Base-by-base conservation (phyloP, 2,329 filamentous ascomycete species). In the Fusarium abutilonis region DNA sequence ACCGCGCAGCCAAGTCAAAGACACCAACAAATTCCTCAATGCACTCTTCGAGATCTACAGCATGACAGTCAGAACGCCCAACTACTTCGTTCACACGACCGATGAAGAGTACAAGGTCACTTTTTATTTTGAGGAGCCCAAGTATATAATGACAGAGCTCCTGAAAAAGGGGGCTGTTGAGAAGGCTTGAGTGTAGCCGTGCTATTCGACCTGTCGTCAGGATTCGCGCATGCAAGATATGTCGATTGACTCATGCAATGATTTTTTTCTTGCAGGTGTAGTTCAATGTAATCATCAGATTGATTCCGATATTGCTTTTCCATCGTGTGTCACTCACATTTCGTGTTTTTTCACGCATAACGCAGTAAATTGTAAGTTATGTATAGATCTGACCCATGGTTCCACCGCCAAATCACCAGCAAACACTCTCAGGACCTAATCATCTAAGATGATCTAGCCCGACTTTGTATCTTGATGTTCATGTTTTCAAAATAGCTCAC, bases 401-500 rank as follows among this genome's bases (percentile, higher is more conserved):
- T n/a, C n/a, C n/a, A n/a, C n/a, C n/a, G n/a, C 21, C 21, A 23
- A 23, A 6, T 23, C 4, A 23, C 21, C 21, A 23, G 4, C 21
- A 23, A 23, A 6, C n/a, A n/a, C n/a, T n/a, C n/a, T n/a, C 13
- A 6, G 17, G 2, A 10, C 7, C 2, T 0, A 10, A 32, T 14
- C 5, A 32, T 8, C 3, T 2, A 2, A 39, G 17, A 21, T 23
- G 48, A 32, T 36, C 42, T 3, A 11, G 54, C 42, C 4, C 62
- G 52, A n/a, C 29, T 39, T 4, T 61, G 54, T 2, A 64, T 63
- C 10, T 8, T 66, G 0, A 65, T 52, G 13, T 40, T 45, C 63
- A 65, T 60, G 4, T 63, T 39, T 32, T 66, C 58, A 21, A 66
- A 65, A 39, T 66, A 66, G 9, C 62, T 66, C 35, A 65, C 53